Percentiles rank a stretch among this genome's conserved stretches.
These are phyloP conservation scores for Boechera stricta DNA, from an alignment of 345 rosid genomes.

Conservation along the genomic window DNA sequence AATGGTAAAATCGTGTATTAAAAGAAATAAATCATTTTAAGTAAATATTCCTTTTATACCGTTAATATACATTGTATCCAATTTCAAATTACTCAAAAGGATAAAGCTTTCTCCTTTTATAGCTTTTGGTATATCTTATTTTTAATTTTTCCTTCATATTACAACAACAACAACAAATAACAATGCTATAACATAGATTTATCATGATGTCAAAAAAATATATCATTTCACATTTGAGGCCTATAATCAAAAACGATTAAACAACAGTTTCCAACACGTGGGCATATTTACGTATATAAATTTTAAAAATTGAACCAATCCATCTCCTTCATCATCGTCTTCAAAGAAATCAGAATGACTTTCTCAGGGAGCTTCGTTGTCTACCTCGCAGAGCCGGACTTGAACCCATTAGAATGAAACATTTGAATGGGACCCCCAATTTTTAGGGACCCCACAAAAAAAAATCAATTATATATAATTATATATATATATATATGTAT, in stretches of 20 bases:
- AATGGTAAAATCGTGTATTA: slow-evolving; percentile 6
- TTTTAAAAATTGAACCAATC: neutral
- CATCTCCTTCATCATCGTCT: neutral
- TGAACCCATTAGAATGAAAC: too few relatives aligned
- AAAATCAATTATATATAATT: too few relatives aligned
- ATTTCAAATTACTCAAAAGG: neutral
- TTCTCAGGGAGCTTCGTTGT: slow-evolving; percentile 5
- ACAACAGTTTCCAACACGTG: neutral
- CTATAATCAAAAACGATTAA: neutral
- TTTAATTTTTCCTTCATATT: too few relatives aligned
- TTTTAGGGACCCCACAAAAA: too few relatives aligned
- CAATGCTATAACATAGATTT: neutral
- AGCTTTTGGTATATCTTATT: neutral
- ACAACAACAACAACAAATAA: neutral
- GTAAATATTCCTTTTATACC: neutral
- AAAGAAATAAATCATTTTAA: neutral
- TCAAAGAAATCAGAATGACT: slow-evolving; percentile 20
- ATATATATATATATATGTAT: too few relatives aligned
- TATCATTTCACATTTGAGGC: neutral
- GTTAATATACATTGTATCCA: neutral
- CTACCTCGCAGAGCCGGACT: too few relatives aligned
- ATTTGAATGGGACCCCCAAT: too few relatives aligned
- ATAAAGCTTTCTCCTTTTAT: too few relatives aligned
- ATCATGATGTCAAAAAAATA: neutral
- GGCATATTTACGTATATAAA: neutral